Percentiles rank a stretch among this genome's conserved stretches.
Evolutionary conservation across 495 filamentous ascomycete genomes (phyloP).

Genomic region (Neurospora hispaniola): DNA sequence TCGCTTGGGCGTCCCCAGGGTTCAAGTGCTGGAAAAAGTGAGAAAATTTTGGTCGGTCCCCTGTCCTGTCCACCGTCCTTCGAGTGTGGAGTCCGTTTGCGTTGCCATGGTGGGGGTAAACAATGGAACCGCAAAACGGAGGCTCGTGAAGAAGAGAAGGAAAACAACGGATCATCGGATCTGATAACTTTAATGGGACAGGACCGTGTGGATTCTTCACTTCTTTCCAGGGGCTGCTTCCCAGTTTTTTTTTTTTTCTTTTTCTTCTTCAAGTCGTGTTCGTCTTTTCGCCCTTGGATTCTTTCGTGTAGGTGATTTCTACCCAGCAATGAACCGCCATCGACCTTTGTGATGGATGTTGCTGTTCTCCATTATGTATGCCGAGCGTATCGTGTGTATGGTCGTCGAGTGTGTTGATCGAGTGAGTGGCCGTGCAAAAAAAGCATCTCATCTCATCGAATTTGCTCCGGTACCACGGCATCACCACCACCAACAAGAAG

Average conservation of each 20-base stretch:
- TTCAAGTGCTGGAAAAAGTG: background rate
- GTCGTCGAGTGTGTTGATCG: background rate
- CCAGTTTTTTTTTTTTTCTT: background rate
- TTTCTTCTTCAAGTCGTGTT: background rate
- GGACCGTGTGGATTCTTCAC: background rate
- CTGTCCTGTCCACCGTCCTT: background rate
- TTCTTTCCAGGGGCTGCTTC: background rate
- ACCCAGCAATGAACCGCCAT: background rate
- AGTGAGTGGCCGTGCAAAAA: background rate
- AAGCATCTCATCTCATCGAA: background rate
- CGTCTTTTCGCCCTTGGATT: background rate
- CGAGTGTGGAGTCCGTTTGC: background rate
- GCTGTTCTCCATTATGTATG: background rate
- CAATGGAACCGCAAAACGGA: background rate
- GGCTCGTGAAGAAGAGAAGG: background rate
- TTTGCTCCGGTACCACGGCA: no score
- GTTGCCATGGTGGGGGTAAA: background rate
- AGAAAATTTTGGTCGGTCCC: background rate
- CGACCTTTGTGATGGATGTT: background rate
- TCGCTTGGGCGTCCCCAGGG: background rate
- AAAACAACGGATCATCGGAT: conserved; percentile 7
- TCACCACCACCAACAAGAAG: background rate
- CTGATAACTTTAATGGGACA: conserved; percentile 12
- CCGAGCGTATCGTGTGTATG: background rate
- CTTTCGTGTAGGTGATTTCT: background rate